Percentiles rank a stretch among this genome's conserved stretches.
phyloP scores from a whole-genome alignment of 106 monocot species.

The Agapanthus africanus region DNA sequence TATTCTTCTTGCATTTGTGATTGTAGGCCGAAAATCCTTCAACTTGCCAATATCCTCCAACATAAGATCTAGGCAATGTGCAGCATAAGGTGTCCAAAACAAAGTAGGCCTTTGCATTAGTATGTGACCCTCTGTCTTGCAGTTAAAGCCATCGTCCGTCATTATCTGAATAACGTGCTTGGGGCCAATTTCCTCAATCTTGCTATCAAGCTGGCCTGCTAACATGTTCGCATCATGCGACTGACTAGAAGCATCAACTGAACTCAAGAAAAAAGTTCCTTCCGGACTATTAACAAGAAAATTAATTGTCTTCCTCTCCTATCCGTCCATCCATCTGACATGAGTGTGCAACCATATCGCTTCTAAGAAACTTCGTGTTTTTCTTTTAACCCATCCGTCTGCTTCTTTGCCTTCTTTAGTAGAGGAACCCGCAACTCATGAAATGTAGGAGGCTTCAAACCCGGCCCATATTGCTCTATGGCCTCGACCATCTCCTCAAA shows the following conservation, averaged over 20 bases:
- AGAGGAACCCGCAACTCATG: too few relatives aligned
- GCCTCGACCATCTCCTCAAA: too few relatives aligned
- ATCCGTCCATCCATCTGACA: conserved; percentile 12
- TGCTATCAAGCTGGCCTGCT: background rate
- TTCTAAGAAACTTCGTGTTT: background rate
- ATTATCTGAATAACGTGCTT: conserved; percentile 3
- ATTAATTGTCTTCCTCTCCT: background rate
- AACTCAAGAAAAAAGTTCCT: background rate
- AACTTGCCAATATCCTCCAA: background rate
- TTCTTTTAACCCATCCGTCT: background rate
- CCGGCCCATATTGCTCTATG: too few relatives aligned
- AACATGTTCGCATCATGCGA: background rate
- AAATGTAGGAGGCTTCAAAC: too few relatives aligned
- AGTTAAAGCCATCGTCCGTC: background rate
- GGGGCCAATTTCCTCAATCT: background rate
- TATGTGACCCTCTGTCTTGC: background rate
- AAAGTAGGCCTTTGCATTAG: background rate
- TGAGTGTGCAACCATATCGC: background rate
- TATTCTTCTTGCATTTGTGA: background rate
- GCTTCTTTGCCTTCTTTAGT: too few relatives aligned
- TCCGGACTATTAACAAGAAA: conserved; percentile 6
- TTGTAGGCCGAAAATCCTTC: background rate
- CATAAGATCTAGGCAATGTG: conserved; percentile 8
- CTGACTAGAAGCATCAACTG: background rate
- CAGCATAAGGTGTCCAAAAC: conserved; percentile 10